A percentile compares a stretch with the other conserved stretches of the same genome.
phyloP scores from a whole-genome alignment of 441 rosid genomes.

The Croton setiger region DNA sequence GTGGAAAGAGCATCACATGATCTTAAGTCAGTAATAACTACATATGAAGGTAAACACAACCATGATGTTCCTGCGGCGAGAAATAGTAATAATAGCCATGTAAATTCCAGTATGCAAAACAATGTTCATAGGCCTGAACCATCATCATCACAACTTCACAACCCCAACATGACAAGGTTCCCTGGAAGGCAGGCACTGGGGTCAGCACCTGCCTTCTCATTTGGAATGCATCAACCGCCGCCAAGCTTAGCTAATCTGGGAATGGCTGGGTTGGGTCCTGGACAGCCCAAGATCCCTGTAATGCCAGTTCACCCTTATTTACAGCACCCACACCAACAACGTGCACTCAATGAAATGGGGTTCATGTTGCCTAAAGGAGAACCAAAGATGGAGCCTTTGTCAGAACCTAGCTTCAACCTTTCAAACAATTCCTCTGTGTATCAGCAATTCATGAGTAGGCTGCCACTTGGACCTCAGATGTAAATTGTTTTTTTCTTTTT shows the following conservation, averaged over 20 bases:
- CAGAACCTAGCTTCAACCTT: slow-evolving; percentile 55
- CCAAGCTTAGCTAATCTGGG: slow-evolving; percentile 53
- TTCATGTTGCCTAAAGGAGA: slow-evolving; percentile 66
- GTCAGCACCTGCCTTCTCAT: slow-evolving; percentile 46
- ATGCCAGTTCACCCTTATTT: slow-evolving; percentile 58
- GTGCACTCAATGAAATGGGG: slow-evolving; percentile 41
- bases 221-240: slow-evolving; percentile 43
- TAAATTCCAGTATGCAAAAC: slow-evolving; percentile 43
- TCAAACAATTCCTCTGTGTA: slow-evolving; percentile 52
- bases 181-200: slow-evolving; percentile 60
- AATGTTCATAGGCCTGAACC: slow-evolving; percentile 47
- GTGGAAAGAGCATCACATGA: slow-evolving; percentile 98
- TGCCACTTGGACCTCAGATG: slow-evolving; percentile 77
- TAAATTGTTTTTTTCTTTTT: slow-evolving; percentile 24
- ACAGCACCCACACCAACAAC: slow-evolving; percentile 36
- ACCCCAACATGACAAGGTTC: slow-evolving; percentile 42
- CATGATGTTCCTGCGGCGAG: slow-evolving; percentile 94
- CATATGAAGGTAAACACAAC: slow-evolving; percentile 97
- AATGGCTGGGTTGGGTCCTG: slow-evolving; percentile 61
- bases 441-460: slow-evolving; percentile 78
- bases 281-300: slow-evolving; percentile 55
- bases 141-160: slow-evolving; percentile 43
- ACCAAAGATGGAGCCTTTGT: slow-evolving; percentile 67
- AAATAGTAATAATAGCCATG: slow-evolving; percentile 81
- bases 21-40: slow-evolving; percentile 84